Evolutionary conservation across 2,329 filamentous ascomycete genomes (phyloP).

Genomic region (Ascocoryne sarcoides): DNA sequence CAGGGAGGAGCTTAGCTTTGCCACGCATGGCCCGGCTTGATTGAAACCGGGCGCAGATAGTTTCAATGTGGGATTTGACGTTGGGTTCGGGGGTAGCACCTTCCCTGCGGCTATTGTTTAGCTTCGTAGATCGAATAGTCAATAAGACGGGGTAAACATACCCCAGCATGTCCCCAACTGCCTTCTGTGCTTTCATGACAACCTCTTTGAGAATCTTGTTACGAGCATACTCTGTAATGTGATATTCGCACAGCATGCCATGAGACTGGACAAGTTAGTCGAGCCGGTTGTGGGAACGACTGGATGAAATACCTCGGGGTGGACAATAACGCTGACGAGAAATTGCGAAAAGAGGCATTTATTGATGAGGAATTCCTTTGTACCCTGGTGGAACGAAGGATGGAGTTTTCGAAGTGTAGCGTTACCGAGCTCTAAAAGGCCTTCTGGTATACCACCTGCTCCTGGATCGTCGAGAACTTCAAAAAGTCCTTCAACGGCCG

Average conservation of each 20-base stretch:
- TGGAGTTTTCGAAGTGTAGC: slow-evolving; percentile 74
- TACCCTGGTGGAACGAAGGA: slow-evolving; percentile 61
- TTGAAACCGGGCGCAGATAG: slow-evolving; percentile 56
- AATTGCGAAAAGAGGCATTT: slow-evolving; percentile 91
- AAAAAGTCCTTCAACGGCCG: slow-evolving; percentile 72
- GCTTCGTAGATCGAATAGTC: no score
- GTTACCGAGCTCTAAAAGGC: slow-evolving; percentile 74
- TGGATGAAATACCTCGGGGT: slow-evolving; percentile 62
- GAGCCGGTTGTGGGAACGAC: slow-evolving; percentile 1
- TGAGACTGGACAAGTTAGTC: slow-evolving; percentile 34
- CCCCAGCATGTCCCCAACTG: slow-evolving; percentile 67
- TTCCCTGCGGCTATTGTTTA: no score
- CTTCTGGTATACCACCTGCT: slow-evolving; percentile 75
- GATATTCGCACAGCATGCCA: slow-evolving; percentile 75
- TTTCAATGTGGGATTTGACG: slow-evolving; percentile 62
- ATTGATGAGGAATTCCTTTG: slow-evolving; percentile 75
- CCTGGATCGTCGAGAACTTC: slow-evolving; percentile 79
- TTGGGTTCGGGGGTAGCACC: no score
- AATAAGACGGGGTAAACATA: slow-evolving; percentile 27
- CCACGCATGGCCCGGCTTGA: slow-evolving; percentile 34
- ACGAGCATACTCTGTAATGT: slow-evolving; percentile 83
- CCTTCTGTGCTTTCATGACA: slow-evolving; percentile 68
- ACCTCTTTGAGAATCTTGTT: slow-evolving; percentile 75
- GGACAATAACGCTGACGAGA: slow-evolving; percentile 72
- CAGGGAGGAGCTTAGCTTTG: slow-evolving; percentile 54